Evolutionary conservation across 352 stramenopile species (phyloP).

Genomic region (Pythium utonaiense): DNA sequence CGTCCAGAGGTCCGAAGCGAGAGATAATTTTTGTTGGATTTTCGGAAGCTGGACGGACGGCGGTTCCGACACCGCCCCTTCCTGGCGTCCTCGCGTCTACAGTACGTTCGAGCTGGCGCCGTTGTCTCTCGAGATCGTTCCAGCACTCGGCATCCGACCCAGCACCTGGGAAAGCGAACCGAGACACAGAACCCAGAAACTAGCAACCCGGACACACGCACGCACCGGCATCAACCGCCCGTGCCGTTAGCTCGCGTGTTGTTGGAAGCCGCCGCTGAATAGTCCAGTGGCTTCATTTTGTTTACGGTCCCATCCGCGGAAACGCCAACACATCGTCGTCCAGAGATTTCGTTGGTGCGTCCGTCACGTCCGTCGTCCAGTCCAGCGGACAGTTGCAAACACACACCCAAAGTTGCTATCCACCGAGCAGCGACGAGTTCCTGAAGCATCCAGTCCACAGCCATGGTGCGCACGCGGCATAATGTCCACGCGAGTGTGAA

Average conservation of each 20-base stretch:
- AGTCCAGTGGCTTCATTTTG: neutral
- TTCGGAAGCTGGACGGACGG: neutral
- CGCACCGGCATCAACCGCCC: too few species aligned
- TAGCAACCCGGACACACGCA: too few species aligned
- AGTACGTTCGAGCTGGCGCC: neutral
- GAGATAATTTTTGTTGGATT: neutral
- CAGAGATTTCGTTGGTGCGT: neutral
- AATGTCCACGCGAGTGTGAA: conserved; percentile 20
- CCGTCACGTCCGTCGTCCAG: too few species aligned
- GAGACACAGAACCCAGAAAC: neutral
- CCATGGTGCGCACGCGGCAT: conserved; percentile 22
- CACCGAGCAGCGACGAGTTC: too few species aligned
- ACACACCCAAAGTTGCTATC: too few species aligned
- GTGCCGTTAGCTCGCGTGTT: neutral
- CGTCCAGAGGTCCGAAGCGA: neutral
- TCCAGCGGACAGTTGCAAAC: too few species aligned
- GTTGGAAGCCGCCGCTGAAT: neutral
- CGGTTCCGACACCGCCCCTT: neutral
- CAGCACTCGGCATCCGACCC: neutral
- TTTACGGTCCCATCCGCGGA: neutral
- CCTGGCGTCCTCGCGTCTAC: neutral
- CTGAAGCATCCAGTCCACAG: neutral
- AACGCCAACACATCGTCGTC: neutral
- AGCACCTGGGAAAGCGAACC: neutral
- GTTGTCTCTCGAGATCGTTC: neutral